Base-by-base conservation (phyloP, 148 eudicot species). In the Rheum nobile region DNA sequence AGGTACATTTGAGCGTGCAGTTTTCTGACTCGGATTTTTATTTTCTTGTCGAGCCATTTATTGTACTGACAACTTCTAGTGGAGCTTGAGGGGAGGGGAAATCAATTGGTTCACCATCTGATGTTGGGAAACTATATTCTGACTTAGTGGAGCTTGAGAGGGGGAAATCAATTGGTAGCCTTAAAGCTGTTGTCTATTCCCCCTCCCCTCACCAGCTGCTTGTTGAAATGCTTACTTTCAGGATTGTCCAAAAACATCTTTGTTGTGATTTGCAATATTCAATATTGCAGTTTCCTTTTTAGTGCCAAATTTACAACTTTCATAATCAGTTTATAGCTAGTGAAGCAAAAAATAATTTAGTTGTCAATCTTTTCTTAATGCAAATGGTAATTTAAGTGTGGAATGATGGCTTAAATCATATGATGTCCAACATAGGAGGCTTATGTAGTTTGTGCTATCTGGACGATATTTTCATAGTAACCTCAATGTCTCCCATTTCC, bases 1-100 rank as follows among this genome's bases (percentile, higher is more conserved):
- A 86, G 96, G 99, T 95, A 87, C 72, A n/a, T n/a, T n/a, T n/a
- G n/a, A n/a, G 31, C 13, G 6, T 55, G 65, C 32, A 26, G 31
- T 59, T 57, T 59, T 13, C 65, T 31, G 69, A 3, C 39, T 32
- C 17, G 1, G 39, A 63, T 63, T 57, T 35, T 0, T n/a, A n/a
- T 26, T 57, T 63, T 17, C 14, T 31, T 31, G 31, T 14, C 16
- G 69, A 31, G 38, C 39, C 10, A 63, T 63, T n/a, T 63, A 11
- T 31, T 31, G 37, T 32, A 14, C 4, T 29, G 34, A 6, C 69
- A 63, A 12, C 38, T 26, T 26, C 2, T 9, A 26, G 10, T 26
- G 31, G 26, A 63, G 11, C 9, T 10, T 2, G 3, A 6, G 8
- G 34, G 32, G 67, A 4, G n/a, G n/a, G n/a, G n/a, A 12, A 28